Evolutionary conservation across 75 land plant species (phyloP), one percentile per base, ranked within the genome.

Genomic region (Azolla pinnata): DNA sequence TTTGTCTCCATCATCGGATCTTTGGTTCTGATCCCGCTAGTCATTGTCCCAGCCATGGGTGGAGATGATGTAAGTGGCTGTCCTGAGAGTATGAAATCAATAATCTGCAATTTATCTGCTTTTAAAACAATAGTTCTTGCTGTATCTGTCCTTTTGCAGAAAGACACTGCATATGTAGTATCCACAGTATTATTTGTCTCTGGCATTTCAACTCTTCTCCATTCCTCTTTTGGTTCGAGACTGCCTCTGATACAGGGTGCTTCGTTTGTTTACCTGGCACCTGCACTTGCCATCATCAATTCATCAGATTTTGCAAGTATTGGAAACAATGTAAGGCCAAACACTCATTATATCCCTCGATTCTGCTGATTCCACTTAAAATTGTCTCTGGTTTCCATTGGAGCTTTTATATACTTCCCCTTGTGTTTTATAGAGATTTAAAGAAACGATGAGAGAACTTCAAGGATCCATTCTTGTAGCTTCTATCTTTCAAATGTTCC

Each of bases 221-320:
- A 78, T 18, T 52, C 69, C 18, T 75, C 10, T 16, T 75, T 78
- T 31, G 81, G 81, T 19, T 75, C 81, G 20, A 75, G 81, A 42
- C 52, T 78, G 28, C 79, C 81, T 0, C 65, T 78, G 17, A 60
- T 78, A 1, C 81, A 78, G 61, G 81, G 81, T 20, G 69, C 81
- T 7, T 78, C 81, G 29, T 78, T 78, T 64, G 81, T 69, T 12
- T 78, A 78, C 42, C 68, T 78, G 46, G 81, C 81, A 48, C 81
- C 81, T 46, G 75, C 60, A 24, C 63, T 78, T 33, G 54, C 79
- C 0, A 78, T 78, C 34, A 75, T 75, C 9, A 60, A 60, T 33
- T 67, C 71, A 35, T 21, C 71, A 24, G 67, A 62, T 1, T 68
- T 63, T 34, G 18, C 57, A 14, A 31, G 33, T 33, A 40, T 59